Conservation (phyloP, 768 basidiomycete species). For the Sutorius australiensis region DNA sequence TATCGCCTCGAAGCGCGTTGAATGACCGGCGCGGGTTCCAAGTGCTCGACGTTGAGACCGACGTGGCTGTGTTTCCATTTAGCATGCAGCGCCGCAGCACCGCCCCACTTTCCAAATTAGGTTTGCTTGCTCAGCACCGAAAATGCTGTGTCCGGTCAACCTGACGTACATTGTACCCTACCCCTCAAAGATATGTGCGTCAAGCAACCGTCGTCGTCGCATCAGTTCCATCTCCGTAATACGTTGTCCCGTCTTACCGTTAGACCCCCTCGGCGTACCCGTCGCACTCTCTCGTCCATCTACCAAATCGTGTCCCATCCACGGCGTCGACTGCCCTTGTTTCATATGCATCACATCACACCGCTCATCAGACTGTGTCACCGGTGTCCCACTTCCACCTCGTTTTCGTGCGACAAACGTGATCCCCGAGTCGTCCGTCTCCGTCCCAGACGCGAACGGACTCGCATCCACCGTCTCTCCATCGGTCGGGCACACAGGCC, state of each 20-base stretch:
- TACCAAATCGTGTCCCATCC: neutral
- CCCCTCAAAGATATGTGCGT: slow-evolving; percentile 57
- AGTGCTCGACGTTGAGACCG: slow-evolving; percentile 29
- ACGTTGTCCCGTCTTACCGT: slow-evolving; percentile 55
- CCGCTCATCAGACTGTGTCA: slow-evolving; percentile 19
- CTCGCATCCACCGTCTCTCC: slow-evolving; percentile 18
- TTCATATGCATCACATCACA: slow-evolving; percentile 13
- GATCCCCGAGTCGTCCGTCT: slow-evolving; percentile 67
- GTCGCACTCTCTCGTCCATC: slow-evolving; percentile 26
- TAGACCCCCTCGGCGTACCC: slow-evolving; percentile 26
- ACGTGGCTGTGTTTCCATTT: slow-evolving; percentile 35
- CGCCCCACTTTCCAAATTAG: slow-evolving; percentile 21
- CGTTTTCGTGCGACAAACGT: slow-evolving; percentile 65
- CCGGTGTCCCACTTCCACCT: slow-evolving; percentile 28
- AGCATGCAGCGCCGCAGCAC: slow-evolving; percentile 35
- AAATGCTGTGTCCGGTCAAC: slow-evolving; percentile 18
- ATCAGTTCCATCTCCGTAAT: slow-evolving; percentile 79
- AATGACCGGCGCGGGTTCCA: neutral
- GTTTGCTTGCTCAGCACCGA: slow-evolving; percentile 16
- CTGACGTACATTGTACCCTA: neutral
- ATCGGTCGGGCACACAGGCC: slow-evolving; percentile 1
- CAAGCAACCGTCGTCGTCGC: slow-evolving; percentile 71
- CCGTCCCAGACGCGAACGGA: slow-evolving; percentile 49
- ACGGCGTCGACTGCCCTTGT: slow-evolving; percentile 16
- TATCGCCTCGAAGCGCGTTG: too few relatives aligned